These are phyloP conservation scores for Oenanthe javanica DNA, from an alignment of 140 eudicot species.

Conservation along the genomic window DNA sequence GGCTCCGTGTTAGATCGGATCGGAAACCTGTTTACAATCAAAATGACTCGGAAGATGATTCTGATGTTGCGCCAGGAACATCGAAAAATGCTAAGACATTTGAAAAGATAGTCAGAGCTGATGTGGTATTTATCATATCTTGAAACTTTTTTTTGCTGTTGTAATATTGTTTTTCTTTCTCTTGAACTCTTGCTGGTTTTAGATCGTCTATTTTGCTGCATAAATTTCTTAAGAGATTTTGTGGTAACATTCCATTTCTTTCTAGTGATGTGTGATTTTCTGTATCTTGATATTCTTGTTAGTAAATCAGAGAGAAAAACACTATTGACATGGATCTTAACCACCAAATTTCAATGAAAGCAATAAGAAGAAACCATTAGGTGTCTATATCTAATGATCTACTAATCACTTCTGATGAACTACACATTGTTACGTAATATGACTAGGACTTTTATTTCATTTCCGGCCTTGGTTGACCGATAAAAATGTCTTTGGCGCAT, in stretches of 20 bases:
- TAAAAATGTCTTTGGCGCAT: neutral
- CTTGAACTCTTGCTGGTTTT: neutral
- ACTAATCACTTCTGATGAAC: neutral
- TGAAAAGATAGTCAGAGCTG: slow-evolving; percentile 70
- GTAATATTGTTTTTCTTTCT: neutral
- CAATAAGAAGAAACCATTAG: neutral
- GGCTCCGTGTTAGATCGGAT: slow-evolving; percentile 95
- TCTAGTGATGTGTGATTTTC: too few relatives aligned
- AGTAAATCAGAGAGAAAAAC: neutral
- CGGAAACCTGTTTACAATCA: slow-evolving; percentile 65
- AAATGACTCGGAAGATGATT: slow-evolving; percentile 87
- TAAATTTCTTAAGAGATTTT: neutral
- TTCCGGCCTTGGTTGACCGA: neutral
- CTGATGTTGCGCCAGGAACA: slow-evolving; percentile 41
- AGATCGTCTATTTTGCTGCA: neutral
- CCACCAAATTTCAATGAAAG: neutral
- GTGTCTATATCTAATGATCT: neutral
- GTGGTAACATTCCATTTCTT: neutral
- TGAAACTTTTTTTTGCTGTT: neutral
- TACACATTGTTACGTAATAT: neutral
- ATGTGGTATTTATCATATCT: slow-evolving; percentile 44
- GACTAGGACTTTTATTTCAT: neutral
- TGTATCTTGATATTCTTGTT: neutral
- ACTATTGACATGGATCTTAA: neutral
- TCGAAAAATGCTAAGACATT: slow-evolving; percentile 29